Evolutionary conservation across 192 early-diverging fungal genomes (phyloP).

Genomic region (Phycomyces blakesleeanus): DNA sequence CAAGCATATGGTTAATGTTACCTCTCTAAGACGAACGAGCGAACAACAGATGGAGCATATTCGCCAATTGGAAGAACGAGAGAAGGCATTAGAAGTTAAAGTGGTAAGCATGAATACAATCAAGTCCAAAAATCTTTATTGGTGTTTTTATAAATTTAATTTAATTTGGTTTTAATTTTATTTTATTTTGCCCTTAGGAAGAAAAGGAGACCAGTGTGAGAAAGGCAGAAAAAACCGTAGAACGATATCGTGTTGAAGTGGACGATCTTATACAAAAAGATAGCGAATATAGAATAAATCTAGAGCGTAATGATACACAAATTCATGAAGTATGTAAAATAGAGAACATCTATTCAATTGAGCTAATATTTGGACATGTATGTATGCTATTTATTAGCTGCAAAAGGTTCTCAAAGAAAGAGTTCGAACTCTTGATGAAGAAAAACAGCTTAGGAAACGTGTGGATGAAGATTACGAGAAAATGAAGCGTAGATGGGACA

Average conservation of each 20-base stretch:
- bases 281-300: slow-evolving; percentile 59
- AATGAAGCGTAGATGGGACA: slow-evolving; percentile 61
- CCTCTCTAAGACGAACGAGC: slow-evolving; percentile 68
- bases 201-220: slow-evolving; percentile 63
- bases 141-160: too few relatives aligned
- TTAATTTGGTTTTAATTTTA: too few relatives aligned
- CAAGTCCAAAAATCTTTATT: too few relatives aligned
- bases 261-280: slow-evolving; percentile 58
- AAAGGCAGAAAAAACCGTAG: slow-evolving; percentile 44
- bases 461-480: slow-evolving; percentile 56
- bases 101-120: slow-evolving; percentile 45
- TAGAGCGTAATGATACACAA: slow-evolving; percentile 49
- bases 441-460: slow-evolving; percentile 53
- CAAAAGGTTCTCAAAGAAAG: slow-evolving; percentile 62
- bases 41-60: slow-evolving; percentile 87
- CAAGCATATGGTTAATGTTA: slow-evolving; percentile 56
- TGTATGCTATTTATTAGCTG: slow-evolving; percentile 16
- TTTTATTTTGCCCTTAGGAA: slow-evolving; percentile 35
- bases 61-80: slow-evolving; percentile 73
- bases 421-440: slow-evolving; percentile 52
- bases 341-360: too few relatives aligned
- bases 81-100: slow-evolving; percentile 64
- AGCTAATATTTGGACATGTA: neutral
- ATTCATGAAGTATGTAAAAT: slow-evolving; percentile 53
- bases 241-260: slow-evolving; percentile 48